phyloP scores from a whole-genome alignment of 192 early-diverging fungal species.

The Jimgerdemannia flammicorona region DNA sequence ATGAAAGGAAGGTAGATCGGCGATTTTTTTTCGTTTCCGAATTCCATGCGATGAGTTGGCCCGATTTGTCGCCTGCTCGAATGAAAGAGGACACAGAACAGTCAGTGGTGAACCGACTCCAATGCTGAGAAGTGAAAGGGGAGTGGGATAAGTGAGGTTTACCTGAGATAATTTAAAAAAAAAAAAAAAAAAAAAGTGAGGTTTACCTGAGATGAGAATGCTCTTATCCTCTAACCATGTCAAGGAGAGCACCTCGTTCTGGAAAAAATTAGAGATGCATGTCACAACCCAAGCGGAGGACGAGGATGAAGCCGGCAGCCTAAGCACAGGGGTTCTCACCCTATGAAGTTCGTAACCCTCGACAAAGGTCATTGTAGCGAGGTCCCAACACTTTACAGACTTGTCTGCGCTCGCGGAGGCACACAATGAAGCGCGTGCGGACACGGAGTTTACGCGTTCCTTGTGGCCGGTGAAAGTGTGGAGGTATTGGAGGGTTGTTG shows the following conservation, averaged over 20 bases:
- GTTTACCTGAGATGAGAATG: neutral
- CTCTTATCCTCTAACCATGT: neutral
- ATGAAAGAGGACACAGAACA: neutral
- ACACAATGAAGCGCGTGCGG: slow-evolving; percentile 38
- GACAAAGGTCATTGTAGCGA: neutral
- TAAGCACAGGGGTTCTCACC: neutral
- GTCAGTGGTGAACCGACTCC: too few relatives aligned
- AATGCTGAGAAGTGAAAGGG: too few relatives aligned
- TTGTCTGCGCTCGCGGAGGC: slow-evolving; percentile 76
- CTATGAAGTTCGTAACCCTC: neutral
- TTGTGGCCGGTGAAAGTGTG: neutral
- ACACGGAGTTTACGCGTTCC: neutral
- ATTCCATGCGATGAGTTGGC: neutral
- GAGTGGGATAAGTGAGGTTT: too few relatives aligned
- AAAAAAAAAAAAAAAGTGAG: too few relatives aligned
- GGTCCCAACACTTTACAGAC: slow-evolving; percentile 85
- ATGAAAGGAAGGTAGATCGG: neutral
- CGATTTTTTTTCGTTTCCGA: neutral
- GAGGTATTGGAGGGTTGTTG: neutral
- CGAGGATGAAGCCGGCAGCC: too few relatives aligned
- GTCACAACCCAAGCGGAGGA: too few relatives aligned
- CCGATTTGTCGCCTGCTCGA: neutral
- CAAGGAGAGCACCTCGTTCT: neutral
- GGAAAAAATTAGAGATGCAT: too few relatives aligned
- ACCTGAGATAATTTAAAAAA: too few relatives aligned